Base-by-base conservation (phyloP, 768 basidiomycete species). In the Mycena galopus region DNA sequence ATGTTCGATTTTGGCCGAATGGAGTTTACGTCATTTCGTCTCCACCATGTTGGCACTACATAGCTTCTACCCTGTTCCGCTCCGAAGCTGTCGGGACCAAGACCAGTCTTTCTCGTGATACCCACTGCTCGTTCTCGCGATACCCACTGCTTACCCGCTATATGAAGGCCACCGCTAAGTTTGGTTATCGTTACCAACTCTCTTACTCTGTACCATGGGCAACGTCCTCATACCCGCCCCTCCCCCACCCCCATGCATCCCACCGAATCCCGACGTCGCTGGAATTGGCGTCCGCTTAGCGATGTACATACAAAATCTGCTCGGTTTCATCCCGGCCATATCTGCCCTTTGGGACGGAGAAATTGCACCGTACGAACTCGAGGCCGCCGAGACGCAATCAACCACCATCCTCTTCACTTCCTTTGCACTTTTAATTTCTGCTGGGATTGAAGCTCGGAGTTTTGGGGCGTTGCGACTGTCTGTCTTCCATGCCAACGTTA, bases 201-300 rank as follows among this genome's bases (percentile, higher is more conserved):
- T 44, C 42, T 44, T 44, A 44, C 16, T 44, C 42, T 44, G 16
- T 44, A 21, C 42, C 42, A 44, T 44, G 42, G 21, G 21, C 42
- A 44, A n/a, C 42, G 3, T 19, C 42, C 42, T n/a, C 42, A n/a
- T n/a, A n/a, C n/a, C n/a, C n/a, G n/a, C n/a, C n/a, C n/a, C n/a
- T 6, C 7, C 33, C 12, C 33, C 33, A 39, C 11, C 14, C 17
- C 12, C 39, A 39, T 44, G 42, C 35, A n/a, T n/a, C 44, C 21
- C 44, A 19, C 7, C 17, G 42, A 47, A 47, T 47, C 44, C 44
- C 7, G 76, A 71, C 53, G 73, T 78, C 14, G 66, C 77, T 39
- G 79, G 78, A 29, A 76, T 79, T 42, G 79, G 79, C 19, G 77
- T 81, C 27, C 78, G 80, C 11, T 53, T 66, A 8, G 76, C 80